These are phyloP conservation scores for Pistacia integerrima DNA, from an alignment of 345 rosid genomes.

Conservation along the genomic window DNA sequence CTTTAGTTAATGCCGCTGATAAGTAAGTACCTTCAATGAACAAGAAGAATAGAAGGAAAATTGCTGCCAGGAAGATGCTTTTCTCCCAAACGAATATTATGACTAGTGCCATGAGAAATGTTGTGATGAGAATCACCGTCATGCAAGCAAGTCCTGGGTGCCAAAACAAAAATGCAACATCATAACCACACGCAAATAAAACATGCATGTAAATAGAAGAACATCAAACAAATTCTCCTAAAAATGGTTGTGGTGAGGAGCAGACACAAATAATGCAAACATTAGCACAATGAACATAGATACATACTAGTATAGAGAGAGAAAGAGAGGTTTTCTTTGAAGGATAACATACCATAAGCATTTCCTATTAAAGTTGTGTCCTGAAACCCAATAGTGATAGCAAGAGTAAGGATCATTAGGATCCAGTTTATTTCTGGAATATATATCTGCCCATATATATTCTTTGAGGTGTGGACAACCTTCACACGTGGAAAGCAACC, in stretches of 20 bases:
- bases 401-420: constrained; percentile 87
- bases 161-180: constrained; percentile 20
- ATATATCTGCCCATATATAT: constrained; percentile 87
- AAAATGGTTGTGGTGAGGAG: not conserved
- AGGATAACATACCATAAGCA: constrained; percentile 73
- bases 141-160: constrained; percentile 87
- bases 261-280: not conserved
- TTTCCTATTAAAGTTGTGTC: constrained; percentile 83
- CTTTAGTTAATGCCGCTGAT: constrained; percentile 79
- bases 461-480: constrained; percentile 86
- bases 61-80: constrained; percentile 51
- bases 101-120: constrained; percentile 90
- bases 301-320: not conserved
- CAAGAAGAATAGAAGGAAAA: constrained; percentile 74
- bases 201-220: constrained; percentile 1
- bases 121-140: constrained; percentile 82
- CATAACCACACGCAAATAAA: not conserved
- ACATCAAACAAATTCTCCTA: not conserved
- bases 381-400: constrained; percentile 72
- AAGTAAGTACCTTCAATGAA: constrained; percentile 74
- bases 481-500: constrained; percentile 98
- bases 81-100: constrained; percentile 78
- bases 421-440: constrained; percentile 98
- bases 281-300: not conserved
- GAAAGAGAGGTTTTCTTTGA: not conserved